These are phyloP conservation scores for Talaromyces proteolyticus DNA, from an alignment of 495 filamentous ascomycete species.

Conservation along the genomic window DNA sequence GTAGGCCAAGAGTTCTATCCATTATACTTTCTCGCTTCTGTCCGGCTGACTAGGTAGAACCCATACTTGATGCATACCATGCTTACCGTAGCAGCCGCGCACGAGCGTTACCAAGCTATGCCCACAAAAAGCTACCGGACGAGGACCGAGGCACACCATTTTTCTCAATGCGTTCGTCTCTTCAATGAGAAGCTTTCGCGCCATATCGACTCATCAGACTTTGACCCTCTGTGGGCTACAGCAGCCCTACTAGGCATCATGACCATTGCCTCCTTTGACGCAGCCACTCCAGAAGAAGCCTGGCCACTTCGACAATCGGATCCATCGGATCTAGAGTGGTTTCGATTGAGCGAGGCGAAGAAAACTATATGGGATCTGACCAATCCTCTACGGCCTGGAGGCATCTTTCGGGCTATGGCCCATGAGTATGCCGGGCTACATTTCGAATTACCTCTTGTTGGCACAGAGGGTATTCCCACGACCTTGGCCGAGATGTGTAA, in stretches of 20 bases:
- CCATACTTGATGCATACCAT: constrained; percentile 37
- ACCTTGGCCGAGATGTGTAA: neutral
- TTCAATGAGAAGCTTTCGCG: constrained; percentile 20
- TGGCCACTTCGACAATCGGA: constrained; percentile 30
- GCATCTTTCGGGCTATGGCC: constrained; percentile 26
- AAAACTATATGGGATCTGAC: constrained; percentile 24
- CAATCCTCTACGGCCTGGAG: constrained; percentile 27
- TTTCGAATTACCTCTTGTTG: constrained; percentile 3
- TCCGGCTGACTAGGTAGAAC: constrained; percentile 9
- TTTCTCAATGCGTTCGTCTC: constrained; percentile 21
- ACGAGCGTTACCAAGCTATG: constrained; percentile 24
- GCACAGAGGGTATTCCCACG: neutral
- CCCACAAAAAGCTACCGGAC: constrained; percentile 7
- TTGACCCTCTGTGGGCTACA: constrained; percentile 36
- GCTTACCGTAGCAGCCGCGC: constrained; percentile 23
- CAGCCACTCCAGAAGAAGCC: constrained; percentile 25
- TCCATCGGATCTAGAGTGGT: constrained; percentile 24
- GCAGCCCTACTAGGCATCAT: constrained; percentile 29
- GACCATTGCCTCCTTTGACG: constrained; percentile 24
- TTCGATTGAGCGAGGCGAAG: constrained; percentile 26
- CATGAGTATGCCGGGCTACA: constrained; percentile 12
- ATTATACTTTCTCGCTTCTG: neutral
- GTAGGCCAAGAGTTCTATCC: neutral
- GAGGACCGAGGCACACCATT: constrained; percentile 26
- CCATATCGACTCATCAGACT: constrained; percentile 22